Percentiles rank a stretch among this genome's conserved stretches.
These are phyloP conservation scores for Diversispora eburnea DNA, from an alignment of 192 early-diverging fungal genomes.

Conservation along the genomic window DNA sequence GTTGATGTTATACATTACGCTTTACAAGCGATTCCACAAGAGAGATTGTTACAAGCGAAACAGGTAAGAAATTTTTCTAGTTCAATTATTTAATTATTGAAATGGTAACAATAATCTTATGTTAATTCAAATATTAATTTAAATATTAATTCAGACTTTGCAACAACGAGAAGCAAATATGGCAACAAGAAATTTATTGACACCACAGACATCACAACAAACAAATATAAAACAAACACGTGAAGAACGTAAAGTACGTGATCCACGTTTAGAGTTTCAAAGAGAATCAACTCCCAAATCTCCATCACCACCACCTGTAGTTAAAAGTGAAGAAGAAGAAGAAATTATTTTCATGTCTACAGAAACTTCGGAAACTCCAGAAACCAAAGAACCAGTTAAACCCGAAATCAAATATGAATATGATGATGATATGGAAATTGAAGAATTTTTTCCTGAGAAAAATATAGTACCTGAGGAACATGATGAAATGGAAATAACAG, in stretches of 20 bases:
- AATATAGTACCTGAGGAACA: neutral
- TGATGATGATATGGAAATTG: conserved; percentile 17
- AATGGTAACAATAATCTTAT: neutral
- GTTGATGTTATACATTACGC: conserved; percentile 15
- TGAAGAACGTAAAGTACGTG: neutral
- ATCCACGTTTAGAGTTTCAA: conserved; percentile 8
- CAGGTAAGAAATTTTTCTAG: neutral
- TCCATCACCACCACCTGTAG: neutral
- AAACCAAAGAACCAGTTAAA: neutral
- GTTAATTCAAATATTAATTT: neutral
- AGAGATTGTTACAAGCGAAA: conserved; percentile 20
- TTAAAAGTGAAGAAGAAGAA: neutral
- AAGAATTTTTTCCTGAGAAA: neutral
- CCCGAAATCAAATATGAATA: neutral
- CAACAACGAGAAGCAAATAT: neutral
- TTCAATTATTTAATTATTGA: neutral
- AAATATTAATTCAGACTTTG: neutral
- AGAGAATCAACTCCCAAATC: neutral
- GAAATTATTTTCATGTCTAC: neutral
- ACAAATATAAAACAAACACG: neutral
- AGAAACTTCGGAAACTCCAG: neutral
- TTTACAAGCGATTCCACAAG: conserved; percentile 18
- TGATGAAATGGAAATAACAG: neutral
- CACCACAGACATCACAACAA: neutral
- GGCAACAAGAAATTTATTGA: neutral